Evolutionary conservation across 2,329 filamentous ascomycete species (phyloP).

Genomic region (Penicillium sp.): DNA sequence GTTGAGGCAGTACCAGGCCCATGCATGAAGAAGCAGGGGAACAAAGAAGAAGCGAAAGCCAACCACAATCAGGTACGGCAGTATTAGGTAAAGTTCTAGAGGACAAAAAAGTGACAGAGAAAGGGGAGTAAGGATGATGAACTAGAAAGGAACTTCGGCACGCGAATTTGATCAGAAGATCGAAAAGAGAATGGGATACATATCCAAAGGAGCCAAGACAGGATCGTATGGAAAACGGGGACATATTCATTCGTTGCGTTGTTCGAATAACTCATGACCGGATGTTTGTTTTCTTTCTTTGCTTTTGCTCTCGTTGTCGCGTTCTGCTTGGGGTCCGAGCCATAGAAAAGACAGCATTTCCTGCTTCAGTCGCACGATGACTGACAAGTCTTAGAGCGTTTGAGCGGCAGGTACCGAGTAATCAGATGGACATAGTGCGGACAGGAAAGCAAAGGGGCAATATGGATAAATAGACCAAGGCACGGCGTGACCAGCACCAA

Average conservation of each 20-base stretch:
- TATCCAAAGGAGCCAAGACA: conserved; percentile 10
- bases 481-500: conserved; percentile 41
- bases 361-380: conserved; percentile 7
- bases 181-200: conserved; percentile 3
- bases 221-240: conserved; percentile 22
- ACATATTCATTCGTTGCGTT: conserved; percentile 33
- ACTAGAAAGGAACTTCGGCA: conserved; percentile 8
- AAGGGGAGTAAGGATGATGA: conserved; percentile 14
- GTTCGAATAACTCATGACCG: conserved; percentile 30
- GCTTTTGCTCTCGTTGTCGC: not conserved
- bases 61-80: conserved; percentile 13
- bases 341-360: not conserved
- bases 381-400: not conserved
- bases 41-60: conserved; percentile 12
- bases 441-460: conserved; percentile 7
- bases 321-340: conserved; percentile 4
- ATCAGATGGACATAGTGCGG: conserved; percentile 18
- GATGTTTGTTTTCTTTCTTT: conserved; percentile 13
- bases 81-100: conserved; percentile 25
- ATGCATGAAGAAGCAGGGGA: not conserved
- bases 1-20: not conserved
- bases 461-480: conserved; percentile 21
- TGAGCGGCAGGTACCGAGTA: conserved; percentile 8
- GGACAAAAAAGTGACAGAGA: conserved; percentile 21
- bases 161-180: conserved; percentile 16